phyloP scores from a whole-genome alignment of 768 basidiomycete species.

The Coprinopsis sp. region DNA sequence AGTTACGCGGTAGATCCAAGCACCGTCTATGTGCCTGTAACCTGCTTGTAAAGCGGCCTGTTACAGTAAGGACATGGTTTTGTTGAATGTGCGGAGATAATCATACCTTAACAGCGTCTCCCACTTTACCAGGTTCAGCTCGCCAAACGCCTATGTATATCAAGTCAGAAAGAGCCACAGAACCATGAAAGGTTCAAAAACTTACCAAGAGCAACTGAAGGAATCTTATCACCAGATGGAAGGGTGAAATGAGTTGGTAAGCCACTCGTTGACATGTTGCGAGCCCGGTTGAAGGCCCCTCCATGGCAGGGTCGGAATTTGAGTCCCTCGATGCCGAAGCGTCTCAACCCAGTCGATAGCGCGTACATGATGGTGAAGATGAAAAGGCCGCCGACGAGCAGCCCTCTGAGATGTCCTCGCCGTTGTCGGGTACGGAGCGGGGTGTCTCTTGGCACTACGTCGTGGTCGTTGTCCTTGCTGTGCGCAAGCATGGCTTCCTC shows the following conservation, averaged over 20 bases:
- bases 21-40: conserved; percentile 71
- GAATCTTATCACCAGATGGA: conserved; percentile 65
- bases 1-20: conserved; percentile 62
- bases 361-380: neutral
- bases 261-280: conserved; percentile 9
- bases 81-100: neutral
- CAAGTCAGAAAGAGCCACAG: neutral
- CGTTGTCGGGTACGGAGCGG: no score
- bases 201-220: conserved; percentile 50
- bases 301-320: neutral
- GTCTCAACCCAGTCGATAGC: no score
- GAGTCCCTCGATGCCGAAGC: no score
- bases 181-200: neutral
- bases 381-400: neutral
- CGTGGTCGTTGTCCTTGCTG: no score
- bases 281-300: conserved; percentile 5
- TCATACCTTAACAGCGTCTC: conserved; percentile 58
- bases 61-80: neutral
- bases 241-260: conserved; percentile 51
- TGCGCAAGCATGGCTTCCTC: no score
- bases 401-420: no score
- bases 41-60: conserved; percentile 57
- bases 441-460: no score
- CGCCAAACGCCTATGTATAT: conserved; percentile 55
- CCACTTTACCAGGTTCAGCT: conserved; percentile 53